A percentile compares a stretch with the other conserved stretches of the same genome.
These are phyloP conservation scores for Jacaranda copaia DNA, from an alignment of 257 asterid species.

Conservation along the genomic window DNA sequence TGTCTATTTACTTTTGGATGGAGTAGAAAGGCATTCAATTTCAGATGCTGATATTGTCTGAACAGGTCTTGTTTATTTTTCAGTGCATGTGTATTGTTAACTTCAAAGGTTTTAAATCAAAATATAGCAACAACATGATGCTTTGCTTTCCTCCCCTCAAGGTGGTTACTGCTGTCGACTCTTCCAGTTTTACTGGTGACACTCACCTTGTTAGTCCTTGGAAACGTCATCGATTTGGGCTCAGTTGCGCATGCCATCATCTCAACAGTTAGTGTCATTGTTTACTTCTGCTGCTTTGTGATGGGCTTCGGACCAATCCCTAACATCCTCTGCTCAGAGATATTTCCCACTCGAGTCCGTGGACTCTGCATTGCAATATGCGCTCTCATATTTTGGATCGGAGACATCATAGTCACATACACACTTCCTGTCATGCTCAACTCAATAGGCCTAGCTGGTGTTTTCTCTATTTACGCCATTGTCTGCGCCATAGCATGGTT, in stretches of 20 bases:
- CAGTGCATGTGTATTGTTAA: too few species aligned
- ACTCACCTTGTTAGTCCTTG: conserved; percentile 68
- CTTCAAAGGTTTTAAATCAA: too few species aligned
- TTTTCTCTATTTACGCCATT: conserved; percentile 75
- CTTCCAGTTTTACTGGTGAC: conserved; percentile 73
- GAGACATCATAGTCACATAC: conserved; percentile 87
- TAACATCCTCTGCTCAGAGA: conserved; percentile 95
- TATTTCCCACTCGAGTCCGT: conserved; percentile 93
- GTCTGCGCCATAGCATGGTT: conserved; percentile 76
- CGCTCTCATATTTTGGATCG: conserved; percentile 86
- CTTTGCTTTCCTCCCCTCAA: conserved; percentile 33
- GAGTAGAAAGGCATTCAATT: too few species aligned
- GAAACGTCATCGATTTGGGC: conserved; percentile 69
- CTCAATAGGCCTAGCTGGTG: conserved; percentile 77
- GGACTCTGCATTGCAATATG: conserved; percentile 96
- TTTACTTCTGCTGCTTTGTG: conserved; percentile 91
- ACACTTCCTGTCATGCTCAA: conserved; percentile 77
- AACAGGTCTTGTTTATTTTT: too few species aligned
- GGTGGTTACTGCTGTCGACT: conserved; percentile 85
- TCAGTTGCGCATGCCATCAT: conserved; percentile 62
- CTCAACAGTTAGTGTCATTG: conserved; percentile 79
- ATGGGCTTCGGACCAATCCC: conserved; percentile 98
- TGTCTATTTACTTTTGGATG: too few species aligned
- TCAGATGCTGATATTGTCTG: too few species aligned
- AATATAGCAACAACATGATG: too few species aligned